Base-by-base conservation (phyloP, 2,329 filamentous ascomycete species). In the Diplodia corticola region DNA sequence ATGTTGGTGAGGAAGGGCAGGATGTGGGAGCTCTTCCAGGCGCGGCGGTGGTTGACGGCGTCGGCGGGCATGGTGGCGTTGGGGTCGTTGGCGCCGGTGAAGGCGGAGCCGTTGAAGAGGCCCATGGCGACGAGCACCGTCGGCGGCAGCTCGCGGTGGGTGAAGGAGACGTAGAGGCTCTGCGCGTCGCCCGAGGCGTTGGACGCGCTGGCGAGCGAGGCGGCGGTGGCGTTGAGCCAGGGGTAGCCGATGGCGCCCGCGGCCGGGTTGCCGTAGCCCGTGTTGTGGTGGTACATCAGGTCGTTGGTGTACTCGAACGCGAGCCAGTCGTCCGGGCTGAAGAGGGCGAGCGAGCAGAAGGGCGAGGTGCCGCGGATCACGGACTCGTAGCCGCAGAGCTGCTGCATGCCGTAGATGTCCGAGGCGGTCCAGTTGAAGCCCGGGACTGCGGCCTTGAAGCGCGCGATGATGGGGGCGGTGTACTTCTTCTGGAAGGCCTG, bases 101-200 rank as follows among this genome's bases (percentile, higher is more conserved):
- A 84, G 0, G 80, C 82, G 3, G 86, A 88, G 76, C 89, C 89
- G 79, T 90, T 90, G 81, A 90, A 91, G 4, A 91, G 80, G 0
- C 88, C 88, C 76, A 91, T 82, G 0, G 88, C 87, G 1, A 90
- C 88, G 1, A 88, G 77, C 1, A 90, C 86, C 67, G 86, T 88
- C 1, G 89, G 88, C 1, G 88, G 88, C 2, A 91, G 78, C 73
- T 91, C 88, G 22, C 88, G 85, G 73, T 91, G 88, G 0, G 88
- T 90, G 78, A 91, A 91, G 63, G 86, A 88, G 48, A 90, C 81
- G 71, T 88, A 89, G 7, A 91, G 80, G 65, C 90, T 86, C 71
- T 90, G 83, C 12, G 57, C 40, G 63, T 72, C 69, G 30, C 73
- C 73, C 12, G 72, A 74, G n/a, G 76, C 74, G 5, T 76, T 74